Evolutionary conservation across 2,329 filamentous ascomycete genomes (phyloP), one percentile per base, ranked within the genome.

Genomic region (Microdochium nivale): DNA sequence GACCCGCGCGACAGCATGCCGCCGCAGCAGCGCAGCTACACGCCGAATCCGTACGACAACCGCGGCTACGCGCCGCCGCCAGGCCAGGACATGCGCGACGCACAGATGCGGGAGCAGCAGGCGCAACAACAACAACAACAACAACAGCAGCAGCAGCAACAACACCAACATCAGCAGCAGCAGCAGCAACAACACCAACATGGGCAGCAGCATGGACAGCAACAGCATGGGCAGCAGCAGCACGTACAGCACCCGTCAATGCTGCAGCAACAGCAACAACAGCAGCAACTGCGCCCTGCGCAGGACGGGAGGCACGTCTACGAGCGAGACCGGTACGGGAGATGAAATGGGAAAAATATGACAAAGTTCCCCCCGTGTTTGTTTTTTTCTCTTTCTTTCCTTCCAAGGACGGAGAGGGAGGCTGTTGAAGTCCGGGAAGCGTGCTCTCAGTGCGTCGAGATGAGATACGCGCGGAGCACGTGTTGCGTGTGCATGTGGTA

Each of bases 191-290:
- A 60, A n/a, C 62, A 1, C 60, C 60, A 16, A 54, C 60, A 19
- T 69, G 68, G 68, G 53, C 66, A 14, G 53, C 66, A 10, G 7
- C 67, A 62, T 11, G 14, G 16, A 51, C 66, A 63, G 43, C 49
- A 60, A n/a, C 68, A 68, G 23, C 67, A 66, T 32, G 56, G 68
- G 55, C 52, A 59, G 14, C 60, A 71, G 58, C 60, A 70, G 52
- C 70, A 73, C 47, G 70, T 73, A 4, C 63, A 70, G 11, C 64
- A 60, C n/a, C 59, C 60, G 8, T 53, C 65, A 7, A 65, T 71
- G 49, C 72, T 58, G 53, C 37, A 53, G 13, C 64, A n/a, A n/a
- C n/a, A n/a, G n/a, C n/a, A n/a, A 55, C 52, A 59, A 14, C 60
- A 71, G 58, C 60, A 63, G 25, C 61, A 66, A 50, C 65, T 65